These are phyloP conservation scores for Falciphora oryzae DNA, from an alignment of 2,329 filamentous ascomycete genomes.

Conservation along the genomic window DNA sequence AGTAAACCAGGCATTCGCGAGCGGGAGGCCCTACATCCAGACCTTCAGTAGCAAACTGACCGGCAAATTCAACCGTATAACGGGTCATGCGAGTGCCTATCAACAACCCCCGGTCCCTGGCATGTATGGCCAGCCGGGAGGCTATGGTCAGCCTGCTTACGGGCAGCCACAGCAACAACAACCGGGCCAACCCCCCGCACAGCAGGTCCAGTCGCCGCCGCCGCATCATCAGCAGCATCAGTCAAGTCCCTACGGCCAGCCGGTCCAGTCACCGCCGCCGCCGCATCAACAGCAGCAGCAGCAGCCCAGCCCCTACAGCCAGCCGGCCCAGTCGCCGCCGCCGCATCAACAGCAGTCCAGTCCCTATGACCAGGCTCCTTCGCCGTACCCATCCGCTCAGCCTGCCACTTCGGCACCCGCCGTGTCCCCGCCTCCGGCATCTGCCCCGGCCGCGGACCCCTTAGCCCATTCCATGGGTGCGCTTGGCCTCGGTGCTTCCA, in stretches of 20 bases:
- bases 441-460: slow-evolving; percentile 1
- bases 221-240: not conserved
- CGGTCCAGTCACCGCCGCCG: too few relatives aligned
- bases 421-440: not conserved
- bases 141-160: not conserved
- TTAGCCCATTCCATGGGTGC: not conserved
- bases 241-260: not conserved
- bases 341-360: not conserved
- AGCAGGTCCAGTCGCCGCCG: not conserved
- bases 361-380: not conserved
- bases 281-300: not conserved
- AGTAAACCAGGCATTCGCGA: not conserved
- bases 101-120: not conserved
- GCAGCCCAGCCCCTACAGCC: not conserved
- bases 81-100: not conserved
- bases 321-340: not conserved
- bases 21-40: not conserved
- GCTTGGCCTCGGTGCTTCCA: not conserved
- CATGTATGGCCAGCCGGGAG: slow-evolving; percentile 1
- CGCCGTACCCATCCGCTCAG: not conserved
- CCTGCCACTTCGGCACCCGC: not conserved
- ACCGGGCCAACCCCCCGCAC: not conserved
- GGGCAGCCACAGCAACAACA: not conserved
- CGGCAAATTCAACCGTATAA: not conserved
- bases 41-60: not conserved